Conservation (phyloP, 139 green algal species). For the Gonium pectorale region DNA sequence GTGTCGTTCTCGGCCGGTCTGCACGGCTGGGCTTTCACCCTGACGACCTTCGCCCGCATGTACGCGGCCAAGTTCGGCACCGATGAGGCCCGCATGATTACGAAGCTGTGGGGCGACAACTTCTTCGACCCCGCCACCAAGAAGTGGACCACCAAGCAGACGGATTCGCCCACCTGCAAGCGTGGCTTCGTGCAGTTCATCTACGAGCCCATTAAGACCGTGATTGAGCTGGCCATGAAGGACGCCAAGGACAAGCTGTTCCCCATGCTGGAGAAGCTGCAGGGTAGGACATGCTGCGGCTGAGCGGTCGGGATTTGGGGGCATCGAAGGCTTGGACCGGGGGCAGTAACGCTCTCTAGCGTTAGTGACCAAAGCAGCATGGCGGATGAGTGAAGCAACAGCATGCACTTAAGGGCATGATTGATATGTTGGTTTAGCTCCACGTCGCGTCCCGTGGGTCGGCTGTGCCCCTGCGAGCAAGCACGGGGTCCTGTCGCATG, state of each 20-base stretch:
- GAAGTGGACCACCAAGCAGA: slow-evolving; percentile 98
- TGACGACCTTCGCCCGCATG: slow-evolving; percentile 96
- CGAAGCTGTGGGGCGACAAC: slow-evolving; percentile 86
- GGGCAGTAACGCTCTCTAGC: too few relatives aligned
- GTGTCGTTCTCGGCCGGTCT: slow-evolving; percentile 98
- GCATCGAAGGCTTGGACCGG: too few relatives aligned
- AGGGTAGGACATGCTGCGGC: slow-evolving; percentile 11
- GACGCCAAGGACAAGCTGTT: slow-evolving; percentile 98
- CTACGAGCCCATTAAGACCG: slow-evolving; percentile 96
- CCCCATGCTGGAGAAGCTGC: slow-evolving; percentile 94
- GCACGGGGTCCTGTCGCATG: too few relatives aligned
- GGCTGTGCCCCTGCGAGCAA: too few relatives aligned
- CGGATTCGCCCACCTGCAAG: slow-evolving; percentile 89
- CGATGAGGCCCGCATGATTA: slow-evolving; percentile 73
- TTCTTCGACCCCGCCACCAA: slow-evolving; percentile 98
- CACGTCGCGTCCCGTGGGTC: too few relatives aligned
- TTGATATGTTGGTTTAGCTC: too few relatives aligned
- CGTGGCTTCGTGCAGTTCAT: slow-evolving; percentile 99
- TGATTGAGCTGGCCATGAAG: slow-evolving; percentile 97
- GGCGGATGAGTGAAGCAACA: too few relatives aligned
- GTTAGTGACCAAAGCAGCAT: too few relatives aligned
- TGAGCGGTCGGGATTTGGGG: too few relatives aligned
- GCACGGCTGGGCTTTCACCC: slow-evolving; percentile 99
- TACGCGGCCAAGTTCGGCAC: slow-evolving; percentile 98
- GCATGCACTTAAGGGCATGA: too few relatives aligned